A percentile compares a stretch with the other conserved stretches of the same genome.
phyloP scores from a whole-genome alignment of 805 yeast genomes.

The Scheffersomyces coipomensis region DNA sequence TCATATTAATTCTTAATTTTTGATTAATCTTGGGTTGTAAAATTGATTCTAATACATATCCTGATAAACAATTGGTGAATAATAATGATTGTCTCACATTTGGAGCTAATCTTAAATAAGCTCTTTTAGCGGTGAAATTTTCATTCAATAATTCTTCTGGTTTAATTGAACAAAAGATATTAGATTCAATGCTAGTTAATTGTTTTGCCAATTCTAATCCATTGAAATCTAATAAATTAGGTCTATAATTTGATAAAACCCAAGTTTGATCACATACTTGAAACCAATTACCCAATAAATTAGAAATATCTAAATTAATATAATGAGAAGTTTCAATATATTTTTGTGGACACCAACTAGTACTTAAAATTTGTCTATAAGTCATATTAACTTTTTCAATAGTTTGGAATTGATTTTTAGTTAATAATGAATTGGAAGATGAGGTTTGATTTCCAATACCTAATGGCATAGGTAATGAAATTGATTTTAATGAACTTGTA shows the following conservation, averaged over 20 bases:
- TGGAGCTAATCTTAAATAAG: constrained; percentile 58
- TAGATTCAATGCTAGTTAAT: constrained; percentile 68
- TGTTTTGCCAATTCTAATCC: constrained; percentile 78
- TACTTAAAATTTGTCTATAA: constrained; percentile 52
- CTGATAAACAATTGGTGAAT: constrained; percentile 71
- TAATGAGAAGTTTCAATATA: constrained; percentile 29
- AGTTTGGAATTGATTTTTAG: constrained; percentile 36
- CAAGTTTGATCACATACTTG: constrained; percentile 53
- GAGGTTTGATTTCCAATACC: constrained; percentile 44
- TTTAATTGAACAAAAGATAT: constrained; percentile 59
- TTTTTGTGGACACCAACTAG: constrained; percentile 43
- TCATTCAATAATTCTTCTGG: constrained; percentile 67
- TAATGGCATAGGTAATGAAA: constrained; percentile 41
- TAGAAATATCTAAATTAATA: constrained; percentile 28
- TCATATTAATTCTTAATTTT: constrained; percentile 51
- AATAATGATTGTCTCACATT: constrained; percentile 59
- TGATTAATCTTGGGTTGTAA: constrained; percentile 49
- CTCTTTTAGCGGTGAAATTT: constrained; percentile 59
- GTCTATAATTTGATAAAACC: constrained; percentile 54
- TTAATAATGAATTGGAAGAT: constrained; percentile 35
- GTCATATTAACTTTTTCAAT: constrained; percentile 51
- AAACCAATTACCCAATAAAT: constrained; percentile 48
- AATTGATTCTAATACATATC: constrained; percentile 69
- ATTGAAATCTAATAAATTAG: constrained; percentile 56
- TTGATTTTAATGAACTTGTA: constrained; percentile 35